Evolutionary conservation across 768 basidiomycete species (phyloP), one percentile per base, ranked within the genome.

Genomic region (Mycena haematopus): DNA sequence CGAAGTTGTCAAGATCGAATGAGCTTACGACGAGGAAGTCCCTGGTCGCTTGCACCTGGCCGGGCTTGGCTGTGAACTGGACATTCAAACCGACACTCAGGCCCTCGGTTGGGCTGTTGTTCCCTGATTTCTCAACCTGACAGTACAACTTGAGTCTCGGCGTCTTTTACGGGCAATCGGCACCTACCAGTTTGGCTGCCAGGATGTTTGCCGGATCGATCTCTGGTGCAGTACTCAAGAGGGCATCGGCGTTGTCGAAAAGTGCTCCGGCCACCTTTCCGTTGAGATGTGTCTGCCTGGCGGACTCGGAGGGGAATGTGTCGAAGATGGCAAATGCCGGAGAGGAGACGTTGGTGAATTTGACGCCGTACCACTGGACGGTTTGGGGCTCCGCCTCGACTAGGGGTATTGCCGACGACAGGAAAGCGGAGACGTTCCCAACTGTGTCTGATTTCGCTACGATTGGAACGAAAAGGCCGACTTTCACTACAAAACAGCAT

Each of bases 361-460:
- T 74, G 52, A 78, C 59, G 10, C 74, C 78, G 64, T 72, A 78
- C 78, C 77, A 79, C 68, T 79, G 75, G n/a, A 71, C 68, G 10
- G 78, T 79, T 47, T 71, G 71, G 21, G 77, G 75, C 63, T 80
- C 77, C 10, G 56, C 67, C 7, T 71, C 52, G 45, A 76, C 72
- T 31, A 78, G 65, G 6, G 64, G 60, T 29, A 71, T 68, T 11
- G 76, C 77, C 27, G 40, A 42, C 1, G 17, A 6, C 7, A 42
- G 40, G 40, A 42, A 42, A 19, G 40, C 40, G 17, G 40, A n/a
- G 17, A 42, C 40, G 40, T 42, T 42, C 40, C 7, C 40, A 21
- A 42, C 40, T 42, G 40, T 42, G 40, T 19, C n/a, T 7, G 40
- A 42, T 42, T 42, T 42, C 19, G 40, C 40, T 19, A 21, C 5